phyloP scores from a whole-genome alignment of 2,329 filamentous ascomycete genomes.

The Leptoxyphium fumago region DNA sequence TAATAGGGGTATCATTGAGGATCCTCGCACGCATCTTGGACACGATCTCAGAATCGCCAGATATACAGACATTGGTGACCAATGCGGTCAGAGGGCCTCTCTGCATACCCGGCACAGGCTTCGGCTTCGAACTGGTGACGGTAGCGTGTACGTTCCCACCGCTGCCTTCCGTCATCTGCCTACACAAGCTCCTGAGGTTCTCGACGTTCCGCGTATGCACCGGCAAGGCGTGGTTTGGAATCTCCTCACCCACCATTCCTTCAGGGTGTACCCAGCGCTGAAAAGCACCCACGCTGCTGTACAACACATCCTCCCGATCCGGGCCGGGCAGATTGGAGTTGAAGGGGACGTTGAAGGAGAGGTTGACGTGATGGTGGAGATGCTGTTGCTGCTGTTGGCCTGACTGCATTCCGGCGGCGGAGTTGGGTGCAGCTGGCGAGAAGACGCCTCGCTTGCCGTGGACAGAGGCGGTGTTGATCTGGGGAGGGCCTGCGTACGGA shows the following conservation, averaged over 20 bases:
- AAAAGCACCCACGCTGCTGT: slow-evolving; percentile 76
- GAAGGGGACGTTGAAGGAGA: slow-evolving; percentile 96
- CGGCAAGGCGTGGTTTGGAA: slow-evolving; percentile 78
- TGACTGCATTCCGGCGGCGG: background rate
- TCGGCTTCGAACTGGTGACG: slow-evolving; percentile 70
- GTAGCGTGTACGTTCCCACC: slow-evolving; percentile 60
- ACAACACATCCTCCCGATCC: slow-evolving; percentile 85
- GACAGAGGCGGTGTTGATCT: slow-evolving; percentile 2
- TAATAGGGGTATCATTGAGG: slow-evolving; percentile 80
- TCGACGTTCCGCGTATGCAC: slow-evolving; percentile 79
- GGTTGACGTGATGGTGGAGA: slow-evolving; percentile 53
- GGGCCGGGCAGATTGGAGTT: slow-evolving; percentile 83
- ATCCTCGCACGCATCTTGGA: slow-evolving; percentile 82
- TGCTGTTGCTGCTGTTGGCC: background rate
- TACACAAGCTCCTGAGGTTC: slow-evolving; percentile 64
- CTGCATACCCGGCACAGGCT: slow-evolving; percentile 37
- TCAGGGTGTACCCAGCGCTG: slow-evolving; percentile 88
- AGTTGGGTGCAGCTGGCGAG: slow-evolving; percentile 15
- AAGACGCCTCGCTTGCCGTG: slow-evolving; percentile 41
- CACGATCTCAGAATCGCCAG: slow-evolving; percentile 73
- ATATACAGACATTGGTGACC: slow-evolving; percentile 76
- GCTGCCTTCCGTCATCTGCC: slow-evolving; percentile 56
- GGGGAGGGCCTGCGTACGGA: background rate
- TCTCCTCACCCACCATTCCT: slow-evolving; percentile 60
- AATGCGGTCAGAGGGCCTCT: slow-evolving; percentile 34